Base-by-base conservation (phyloP, 306 rosid species). In the Rosa multiflora region DNA sequence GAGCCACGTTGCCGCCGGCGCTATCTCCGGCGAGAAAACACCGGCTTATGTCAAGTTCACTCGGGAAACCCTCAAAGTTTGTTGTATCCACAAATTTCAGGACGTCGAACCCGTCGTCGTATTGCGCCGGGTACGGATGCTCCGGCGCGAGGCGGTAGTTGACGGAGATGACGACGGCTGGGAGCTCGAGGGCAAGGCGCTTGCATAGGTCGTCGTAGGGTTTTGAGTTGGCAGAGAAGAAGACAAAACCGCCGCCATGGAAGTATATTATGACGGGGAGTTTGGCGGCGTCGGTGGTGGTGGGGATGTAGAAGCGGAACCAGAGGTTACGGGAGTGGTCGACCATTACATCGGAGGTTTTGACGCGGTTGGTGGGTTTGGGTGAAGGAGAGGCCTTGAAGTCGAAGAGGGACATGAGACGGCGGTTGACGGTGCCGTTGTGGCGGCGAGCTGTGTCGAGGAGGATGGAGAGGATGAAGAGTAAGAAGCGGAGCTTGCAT, bases 51-150 rank as follows among this genome's bases (percentile, higher is more conserved):
- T 81, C 62, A 20, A 73, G 53, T 2, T 44, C n/a, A 53, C 17
- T 15, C 26, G 11, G 75, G 74, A 44, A 75, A 5, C 32, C 47
- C 1, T 13, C 17, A 26, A 26, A n/a, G 21, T 29, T 49, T 13
- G 43, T 37, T n/a, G 20, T 17, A 48, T 82, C 80, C 10, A 77
- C 52, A 67, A 76, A 77, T 21, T 48, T 66, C 21, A 82, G 58
- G 10, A 61, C 74, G 49, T 82, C 85, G 47, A 82, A 44, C 10
- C 73, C 82, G 63, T 82, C 85, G 7, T 82, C 85, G 75, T 72
- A 82, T 43, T 76, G 81, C 23, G 74, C 61, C 0, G 82, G 85
- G 21, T 26, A 71, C 7, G 35, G 66, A 43, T 82, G 82, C 74
- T 82, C 78, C 10, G 78, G 82, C 4, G 75, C 62, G 13, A 77